Evolutionary conservation across 345 rosid species (phyloP).

Genomic region (Eucalyptus melliodora): DNA sequence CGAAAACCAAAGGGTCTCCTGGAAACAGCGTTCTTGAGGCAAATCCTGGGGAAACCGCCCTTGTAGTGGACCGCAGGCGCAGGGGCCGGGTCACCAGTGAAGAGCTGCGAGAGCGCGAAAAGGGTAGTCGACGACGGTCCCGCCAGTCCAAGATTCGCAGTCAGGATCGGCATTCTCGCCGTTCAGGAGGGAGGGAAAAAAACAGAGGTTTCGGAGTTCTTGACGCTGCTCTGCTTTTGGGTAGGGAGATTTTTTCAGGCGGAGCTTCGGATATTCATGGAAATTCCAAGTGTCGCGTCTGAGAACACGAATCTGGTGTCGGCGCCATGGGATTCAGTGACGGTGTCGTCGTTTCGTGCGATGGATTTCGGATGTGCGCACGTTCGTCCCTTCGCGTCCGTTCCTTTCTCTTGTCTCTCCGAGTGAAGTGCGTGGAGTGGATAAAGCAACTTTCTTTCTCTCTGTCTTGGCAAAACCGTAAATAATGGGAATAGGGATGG

Average conservation of each 20-base stretch:
- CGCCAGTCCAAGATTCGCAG: not conserved
- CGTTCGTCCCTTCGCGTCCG: not conserved
- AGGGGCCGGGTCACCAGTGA: not conserved
- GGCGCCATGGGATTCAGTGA: not conserved
- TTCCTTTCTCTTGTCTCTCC: not conserved
- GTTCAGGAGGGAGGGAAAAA: not conserved
- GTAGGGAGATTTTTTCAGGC: accelerated
- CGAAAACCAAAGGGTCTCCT: not conserved
- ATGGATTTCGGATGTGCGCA: not conserved
- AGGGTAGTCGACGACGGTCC: not conserved
- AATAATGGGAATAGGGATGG: not conserved
- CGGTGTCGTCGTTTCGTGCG: not conserved
- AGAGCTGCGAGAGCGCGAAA: not conserved
- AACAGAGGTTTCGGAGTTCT: not conserved
- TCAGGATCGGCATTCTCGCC: not conserved
- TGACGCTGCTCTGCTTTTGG: not conserved
- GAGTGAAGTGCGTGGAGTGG: not conserved
- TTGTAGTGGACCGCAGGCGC: not conserved
- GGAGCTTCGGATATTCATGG: not conserved
- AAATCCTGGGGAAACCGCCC: not conserved
- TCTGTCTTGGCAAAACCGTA: not conserved
- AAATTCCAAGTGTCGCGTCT: not conserved
- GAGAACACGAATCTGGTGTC: not conserved
- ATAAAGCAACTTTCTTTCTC: not conserved
- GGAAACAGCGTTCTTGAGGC: not conserved